phyloP scores from a whole-genome alignment of 306 rosid species.

The barrel medic (Medicago truncatula) region DNA sequence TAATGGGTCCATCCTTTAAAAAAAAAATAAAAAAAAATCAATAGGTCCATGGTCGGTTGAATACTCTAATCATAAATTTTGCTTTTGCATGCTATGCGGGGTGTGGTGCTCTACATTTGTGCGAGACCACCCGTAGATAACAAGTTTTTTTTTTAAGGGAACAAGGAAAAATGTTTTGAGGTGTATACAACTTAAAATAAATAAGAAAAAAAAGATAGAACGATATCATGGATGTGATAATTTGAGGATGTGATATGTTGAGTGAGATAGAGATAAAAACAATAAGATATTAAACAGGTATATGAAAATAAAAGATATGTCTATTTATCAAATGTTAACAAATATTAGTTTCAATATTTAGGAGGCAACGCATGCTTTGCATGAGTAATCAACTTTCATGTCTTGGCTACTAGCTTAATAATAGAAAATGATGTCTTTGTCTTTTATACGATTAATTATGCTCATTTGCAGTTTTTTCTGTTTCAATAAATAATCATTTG shows the following conservation, averaged over 20 bases:
- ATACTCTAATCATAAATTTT: slow-evolving; percentile 47
- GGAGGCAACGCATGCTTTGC: slow-evolving; percentile 58
- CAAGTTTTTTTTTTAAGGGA: too few species aligned
- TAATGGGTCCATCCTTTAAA: slow-evolving; percentile 68
- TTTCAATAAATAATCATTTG: too few species aligned
- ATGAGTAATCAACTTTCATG: slow-evolving; percentile 50
- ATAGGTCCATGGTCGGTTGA: slow-evolving; percentile 72
- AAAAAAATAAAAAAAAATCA: too few species aligned
- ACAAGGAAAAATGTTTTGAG: too few species aligned
- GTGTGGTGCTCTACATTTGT: slow-evolving; percentile 34
- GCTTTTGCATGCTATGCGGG: slow-evolving; percentile 48
- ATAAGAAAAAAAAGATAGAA: too few species aligned
- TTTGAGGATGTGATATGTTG: too few species aligned
- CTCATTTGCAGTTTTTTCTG: slow-evolving; percentile 27
- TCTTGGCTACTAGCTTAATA: slow-evolving; percentile 45
- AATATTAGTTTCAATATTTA: slow-evolving; percentile 32
- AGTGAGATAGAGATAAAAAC: too few species aligned
- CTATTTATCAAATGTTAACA: not conserved
- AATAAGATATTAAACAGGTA: too few species aligned
- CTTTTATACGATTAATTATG: slow-evolving; percentile 28
- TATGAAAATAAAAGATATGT: too few species aligned
- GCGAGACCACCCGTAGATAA: slow-evolving; percentile 38
- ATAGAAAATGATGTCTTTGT: slow-evolving; percentile 47
- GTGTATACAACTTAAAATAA: too few species aligned
- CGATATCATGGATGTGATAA: too few species aligned